A percentile compares a stretch with the other conserved stretches of the same genome.
Conservation (phyloP, 306 rosid genomes). For the Datisca glomerata region DNA sequence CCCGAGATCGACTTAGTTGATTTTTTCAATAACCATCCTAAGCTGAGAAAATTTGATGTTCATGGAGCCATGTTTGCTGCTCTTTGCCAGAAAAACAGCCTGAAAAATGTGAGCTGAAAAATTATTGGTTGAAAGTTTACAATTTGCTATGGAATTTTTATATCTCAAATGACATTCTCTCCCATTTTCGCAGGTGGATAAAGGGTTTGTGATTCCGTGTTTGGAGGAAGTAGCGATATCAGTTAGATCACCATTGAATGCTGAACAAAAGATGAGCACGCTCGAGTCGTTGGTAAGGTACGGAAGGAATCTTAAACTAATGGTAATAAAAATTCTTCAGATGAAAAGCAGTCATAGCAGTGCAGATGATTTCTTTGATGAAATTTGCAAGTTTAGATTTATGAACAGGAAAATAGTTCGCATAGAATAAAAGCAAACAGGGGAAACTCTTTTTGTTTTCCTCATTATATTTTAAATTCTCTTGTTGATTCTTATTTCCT, state of each 20-base stretch:
- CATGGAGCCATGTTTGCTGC: constrained; percentile 99
- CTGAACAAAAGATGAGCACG: constrained; percentile 87
- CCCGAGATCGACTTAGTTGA: constrained; percentile 95
- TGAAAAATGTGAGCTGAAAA: constrained; percentile 57
- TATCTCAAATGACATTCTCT: background rate
- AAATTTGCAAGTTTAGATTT: constrained; percentile 63
- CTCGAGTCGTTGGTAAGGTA: constrained; percentile 74
- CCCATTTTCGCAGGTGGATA: constrained; percentile 45
- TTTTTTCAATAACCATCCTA: constrained; percentile 77
- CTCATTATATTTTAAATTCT: too few species aligned
- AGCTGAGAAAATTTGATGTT: constrained; percentile 54
- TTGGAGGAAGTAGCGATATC: constrained; percentile 71
- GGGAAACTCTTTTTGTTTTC: too few species aligned
- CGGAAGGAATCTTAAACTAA: constrained; percentile 47
- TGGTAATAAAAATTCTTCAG: constrained; percentile 79
- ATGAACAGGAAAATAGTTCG: constrained; percentile 53
- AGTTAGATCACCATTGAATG: constrained; percentile 83
- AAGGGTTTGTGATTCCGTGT: constrained; percentile 57
- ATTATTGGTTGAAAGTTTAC: background rate
- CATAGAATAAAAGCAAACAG: constrained; percentile 62
- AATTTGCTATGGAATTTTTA: constrained; percentile 4
- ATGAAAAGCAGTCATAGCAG: constrained; percentile 90
- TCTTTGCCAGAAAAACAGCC: constrained; percentile 85
- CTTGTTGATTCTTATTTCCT: too few species aligned
- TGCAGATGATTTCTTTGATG: constrained; percentile 90